A percentile compares a stretch with the other conserved stretches of the same genome.
Evolutionary conservation across 805 yeast genomes (phyloP).

Genomic region (Saccharomycopsis sp.): DNA sequence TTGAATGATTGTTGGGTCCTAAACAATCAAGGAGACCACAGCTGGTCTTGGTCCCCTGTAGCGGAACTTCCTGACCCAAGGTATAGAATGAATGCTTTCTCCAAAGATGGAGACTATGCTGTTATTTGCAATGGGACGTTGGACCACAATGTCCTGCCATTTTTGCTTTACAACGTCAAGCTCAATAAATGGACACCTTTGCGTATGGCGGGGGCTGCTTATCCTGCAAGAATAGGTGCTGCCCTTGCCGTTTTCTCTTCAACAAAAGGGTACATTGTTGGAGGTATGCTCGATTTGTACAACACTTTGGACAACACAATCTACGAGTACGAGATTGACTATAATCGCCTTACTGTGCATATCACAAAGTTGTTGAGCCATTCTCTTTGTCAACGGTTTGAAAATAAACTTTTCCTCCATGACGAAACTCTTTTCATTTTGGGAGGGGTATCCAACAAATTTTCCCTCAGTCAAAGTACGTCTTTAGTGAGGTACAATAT

Average conservation of each 20-base stretch:
- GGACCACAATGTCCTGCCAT: neutral
- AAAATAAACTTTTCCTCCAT: slow-evolving; percentile 33
- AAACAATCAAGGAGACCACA: no score
- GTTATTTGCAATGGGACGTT: slow-evolving; percentile 3
- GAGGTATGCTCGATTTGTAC: slow-evolving; percentile 35
- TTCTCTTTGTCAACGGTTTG: slow-evolving; percentile 38
- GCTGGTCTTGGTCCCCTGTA: no score
- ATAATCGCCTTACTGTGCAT: slow-evolving; percentile 20
- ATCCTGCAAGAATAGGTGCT: neutral
- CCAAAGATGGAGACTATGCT: slow-evolving; percentile 1
- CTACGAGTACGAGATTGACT: slow-evolving; percentile 27
- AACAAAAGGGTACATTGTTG: slow-evolving; percentile 26
- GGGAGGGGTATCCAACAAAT: slow-evolving; percentile 47
- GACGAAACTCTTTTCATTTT: slow-evolving; percentile 34
- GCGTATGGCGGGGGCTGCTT: no score
- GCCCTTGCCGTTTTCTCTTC: slow-evolving; percentile 1
- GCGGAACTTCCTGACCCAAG: slow-evolving; percentile 32
- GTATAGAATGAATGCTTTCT: slow-evolving; percentile 1
- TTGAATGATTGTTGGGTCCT: slow-evolving; percentile 38
- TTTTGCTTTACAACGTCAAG: no score
- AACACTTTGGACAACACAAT: slow-evolving; percentile 25
- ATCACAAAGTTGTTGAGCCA: slow-evolving; percentile 24
- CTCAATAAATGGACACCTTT: no score
- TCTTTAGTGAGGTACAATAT: slow-evolving; percentile 30
- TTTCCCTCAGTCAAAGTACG: slow-evolving; percentile 28